Evolutionary conservation across 176 grass and related monocot species (phyloP), one percentile per base, ranked within the genome.

Genomic region (Tillandsia fasciculata): DNA sequence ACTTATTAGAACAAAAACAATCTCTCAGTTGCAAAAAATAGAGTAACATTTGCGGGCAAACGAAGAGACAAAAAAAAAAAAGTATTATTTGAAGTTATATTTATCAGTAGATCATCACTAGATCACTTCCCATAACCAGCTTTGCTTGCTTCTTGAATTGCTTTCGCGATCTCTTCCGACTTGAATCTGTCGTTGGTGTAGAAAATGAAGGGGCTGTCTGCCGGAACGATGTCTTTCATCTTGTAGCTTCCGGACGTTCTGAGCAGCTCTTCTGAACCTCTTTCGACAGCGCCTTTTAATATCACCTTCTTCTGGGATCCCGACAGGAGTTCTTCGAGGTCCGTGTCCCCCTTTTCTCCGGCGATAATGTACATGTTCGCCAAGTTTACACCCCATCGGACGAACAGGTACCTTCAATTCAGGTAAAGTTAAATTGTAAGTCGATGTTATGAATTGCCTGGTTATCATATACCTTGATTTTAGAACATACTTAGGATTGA

Each of bases 261-360:
- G 2, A 66, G 73, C 10, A 75, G 20, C 12, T 75, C 49, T 13
- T 75, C 63, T 6, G 73, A 75, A 29, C 73, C 63, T 66, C 52
- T 79, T 71, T 93, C 91, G 47, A 99, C 89, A 9, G 85, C 69
- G n/a, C 89, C 89, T 74, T 90, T 99, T 72, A 99, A 74, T 71
- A 99, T 90, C 24, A 99, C 12, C 12, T 86, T 90, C 81, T 86
- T 93, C 70, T 99, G 86, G 71, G 93, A 50, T 28, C 89, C 89
- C 6, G 88, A 81, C 15, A 99, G 80, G 50, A 92, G 72, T 64
- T 86, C 94, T 81, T 99, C 94, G 1, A 93, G 90, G 67, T 99
- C 94, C 53, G 94, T 84, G 54, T 93, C 94, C 4, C 94, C 94
- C 10, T 83, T 99, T 83, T 92, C 94, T 8, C 94, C 94, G 20